A percentile compares a stretch with the other conserved stretches of the same genome.
Conservation (phyloP, 2,329 filamentous ascomycete genomes). For the Sporothrix luriei region DNA sequence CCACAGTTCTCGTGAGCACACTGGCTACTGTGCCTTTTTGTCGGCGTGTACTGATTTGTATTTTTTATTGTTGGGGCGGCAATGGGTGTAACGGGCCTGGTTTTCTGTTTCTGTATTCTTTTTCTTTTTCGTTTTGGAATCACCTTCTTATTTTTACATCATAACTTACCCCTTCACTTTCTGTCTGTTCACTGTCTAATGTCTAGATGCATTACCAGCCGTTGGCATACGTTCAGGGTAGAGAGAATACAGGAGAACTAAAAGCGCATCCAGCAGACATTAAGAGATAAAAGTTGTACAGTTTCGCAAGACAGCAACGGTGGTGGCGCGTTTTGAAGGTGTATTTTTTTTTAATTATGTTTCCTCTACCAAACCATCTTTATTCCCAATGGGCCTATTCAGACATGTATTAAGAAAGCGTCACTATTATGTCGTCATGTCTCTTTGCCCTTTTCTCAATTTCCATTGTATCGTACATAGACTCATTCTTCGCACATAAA, state of each 20-base stretch:
- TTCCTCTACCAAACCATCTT: no score
- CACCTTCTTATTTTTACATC: not conserved
- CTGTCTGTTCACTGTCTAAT: not conserved
- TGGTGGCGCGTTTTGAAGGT: not conserved
- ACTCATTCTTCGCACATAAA: not conserved
- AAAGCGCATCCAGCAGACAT: not conserved
- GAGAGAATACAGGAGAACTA: conserved; percentile 1
- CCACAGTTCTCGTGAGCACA: conserved; percentile 15
- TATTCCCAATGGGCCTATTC: not conserved
- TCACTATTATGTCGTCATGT: not conserved
- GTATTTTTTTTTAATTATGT: not conserved
- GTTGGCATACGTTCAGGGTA: not conserved
- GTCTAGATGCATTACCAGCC: not conserved
- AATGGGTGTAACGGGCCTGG: conserved; percentile 11
- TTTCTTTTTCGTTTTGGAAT: not conserved
- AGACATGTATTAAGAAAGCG: not conserved
- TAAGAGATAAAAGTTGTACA: not conserved
- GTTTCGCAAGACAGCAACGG: not conserved
- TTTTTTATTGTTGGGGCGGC: conserved; percentile 15
- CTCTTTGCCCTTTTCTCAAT: not conserved
- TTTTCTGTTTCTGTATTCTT: conserved; percentile 15
- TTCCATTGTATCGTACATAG: conserved; percentile 10
- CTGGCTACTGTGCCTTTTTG: not conserved
- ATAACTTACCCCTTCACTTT: not conserved
- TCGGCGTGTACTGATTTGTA: conserved; percentile 20